Evolutionary conservation across 129 eudicot genomes (phyloP).

Genomic region (Pseudognaphalium luteoalbum): DNA sequence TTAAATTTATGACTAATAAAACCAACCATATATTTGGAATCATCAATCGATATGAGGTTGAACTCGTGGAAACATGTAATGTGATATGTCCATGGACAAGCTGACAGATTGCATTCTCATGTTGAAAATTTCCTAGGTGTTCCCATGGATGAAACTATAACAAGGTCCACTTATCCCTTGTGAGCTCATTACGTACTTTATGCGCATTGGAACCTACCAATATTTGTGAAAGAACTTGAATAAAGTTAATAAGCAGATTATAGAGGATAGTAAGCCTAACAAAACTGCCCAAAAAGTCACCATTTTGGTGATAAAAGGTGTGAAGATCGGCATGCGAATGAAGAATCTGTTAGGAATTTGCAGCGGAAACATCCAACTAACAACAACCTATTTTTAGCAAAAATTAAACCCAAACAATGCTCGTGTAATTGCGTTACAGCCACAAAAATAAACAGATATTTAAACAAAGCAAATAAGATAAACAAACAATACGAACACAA

Average conservation of each 20-base stretch:
- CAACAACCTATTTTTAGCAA: no score
- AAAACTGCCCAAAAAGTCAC: neutral
- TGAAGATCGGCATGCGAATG: no score
- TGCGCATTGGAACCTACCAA: constrained; percentile 26
- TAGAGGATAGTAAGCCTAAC: constrained; percentile 1
- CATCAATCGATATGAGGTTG: constrained; percentile 32
- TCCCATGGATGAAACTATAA: constrained; percentile 33
- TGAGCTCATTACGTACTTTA: constrained; percentile 22
- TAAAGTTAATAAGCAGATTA: constrained; percentile 9
- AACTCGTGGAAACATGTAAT: constrained; percentile 17
- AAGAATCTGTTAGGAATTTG: no score
- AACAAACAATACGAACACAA: no score
- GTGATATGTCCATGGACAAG: constrained; percentile 31
- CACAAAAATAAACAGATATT: no score
- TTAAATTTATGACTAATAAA: neutral
- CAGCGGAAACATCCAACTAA: no score
- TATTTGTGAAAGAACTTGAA: constrained; percentile 27
- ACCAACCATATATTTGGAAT: constrained; percentile 30
- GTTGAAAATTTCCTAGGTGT: constrained; percentile 15
- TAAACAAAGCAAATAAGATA: no score
- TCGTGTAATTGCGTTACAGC: no score
- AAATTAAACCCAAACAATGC: no score
- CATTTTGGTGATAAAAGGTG: neutral
- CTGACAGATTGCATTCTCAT: constrained; percentile 16
- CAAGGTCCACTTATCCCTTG: constrained; percentile 36